phyloP scores from a whole-genome alignment of 768 basidiomycete genomes.

The Boletales sp. region DNA sequence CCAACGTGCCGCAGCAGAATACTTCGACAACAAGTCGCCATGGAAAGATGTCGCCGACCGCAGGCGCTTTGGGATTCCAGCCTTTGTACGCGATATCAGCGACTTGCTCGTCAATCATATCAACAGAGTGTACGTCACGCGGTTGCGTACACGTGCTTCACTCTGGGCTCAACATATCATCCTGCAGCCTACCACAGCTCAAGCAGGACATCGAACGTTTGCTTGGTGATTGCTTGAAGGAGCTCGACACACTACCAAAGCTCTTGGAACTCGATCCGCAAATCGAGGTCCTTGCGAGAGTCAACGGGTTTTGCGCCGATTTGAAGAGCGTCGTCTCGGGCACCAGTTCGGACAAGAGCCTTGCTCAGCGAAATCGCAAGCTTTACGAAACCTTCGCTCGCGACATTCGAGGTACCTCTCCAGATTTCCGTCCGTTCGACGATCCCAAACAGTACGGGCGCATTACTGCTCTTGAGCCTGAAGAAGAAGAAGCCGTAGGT shows the following conservation, averaged over 20 bases:
- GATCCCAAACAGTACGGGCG: conserved; percentile 2
- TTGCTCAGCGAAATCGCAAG: conserved; percentile 35
- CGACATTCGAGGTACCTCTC: conserved; percentile 36
- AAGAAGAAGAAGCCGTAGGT: not conserved
- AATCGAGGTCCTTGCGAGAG: conserved; percentile 42
- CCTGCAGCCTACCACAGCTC: conserved; percentile 46
- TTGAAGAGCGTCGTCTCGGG: conserved; percentile 34
- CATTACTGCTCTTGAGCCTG: conserved; percentile 11
- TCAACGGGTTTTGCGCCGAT: conserved; percentile 44
- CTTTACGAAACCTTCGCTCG: conserved; percentile 33
- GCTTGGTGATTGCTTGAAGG: conserved; percentile 31
- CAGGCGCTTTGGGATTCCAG: conserved; percentile 50
- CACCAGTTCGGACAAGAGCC: conserved; percentile 28
- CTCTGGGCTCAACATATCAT: not conserved
- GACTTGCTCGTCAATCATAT: conserved; percentile 50
- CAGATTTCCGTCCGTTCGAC: conserved; percentile 39
- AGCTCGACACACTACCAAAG: conserved; percentile 40
- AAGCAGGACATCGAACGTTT: conserved; percentile 36
- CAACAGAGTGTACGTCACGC: conserved; percentile 43
- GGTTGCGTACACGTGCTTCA: not conserved
- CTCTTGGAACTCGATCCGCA: conserved; percentile 37
- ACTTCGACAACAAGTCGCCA: conserved; percentile 46
- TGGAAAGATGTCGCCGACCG: conserved; percentile 50
- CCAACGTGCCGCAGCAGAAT: conserved; percentile 36
- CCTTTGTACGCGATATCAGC: conserved; percentile 52